A percentile compares a stretch with the other conserved stretches of the same genome.
Conservation (phyloP, 495 filamentous ascomycete species). For the Trichoderma asperelloides region DNA sequence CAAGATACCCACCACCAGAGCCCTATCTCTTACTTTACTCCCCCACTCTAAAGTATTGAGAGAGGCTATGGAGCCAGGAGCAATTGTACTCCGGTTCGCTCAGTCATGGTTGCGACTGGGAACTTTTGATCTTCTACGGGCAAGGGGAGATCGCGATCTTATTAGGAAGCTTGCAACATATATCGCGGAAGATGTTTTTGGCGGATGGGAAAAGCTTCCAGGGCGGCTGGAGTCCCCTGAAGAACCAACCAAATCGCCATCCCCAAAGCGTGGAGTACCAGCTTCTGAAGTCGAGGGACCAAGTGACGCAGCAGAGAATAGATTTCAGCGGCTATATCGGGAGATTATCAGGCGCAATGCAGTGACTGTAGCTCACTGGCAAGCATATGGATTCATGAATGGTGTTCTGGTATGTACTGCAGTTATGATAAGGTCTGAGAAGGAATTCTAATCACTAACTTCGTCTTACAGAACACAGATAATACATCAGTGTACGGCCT, state of each 20-base stretch:
- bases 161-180: slow-evolving; percentile 70
- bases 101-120: slow-evolving; percentile 85
- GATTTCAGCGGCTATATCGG: slow-evolving; percentile 78
- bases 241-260: slow-evolving; percentile 22
- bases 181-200: slow-evolving; percentile 75
- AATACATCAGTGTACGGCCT: slow-evolving; percentile 89
- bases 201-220: slow-evolving; percentile 74
- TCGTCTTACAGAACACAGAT: slow-evolving; percentile 54
- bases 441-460: not conserved
- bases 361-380: slow-evolving; percentile 84
- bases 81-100: slow-evolving; percentile 87
- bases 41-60: slow-evolving; percentile 64
- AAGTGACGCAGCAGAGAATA: slow-evolving; percentile 63
- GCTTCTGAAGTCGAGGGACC: slow-evolving; percentile 53
- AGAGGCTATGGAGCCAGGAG: slow-evolving; percentile 84
- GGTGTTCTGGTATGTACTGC: slow-evolving; percentile 55
- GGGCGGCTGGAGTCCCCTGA: slow-evolving; percentile 42
- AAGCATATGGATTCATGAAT: slow-evolving; percentile 97
- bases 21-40: slow-evolving; percentile 68
- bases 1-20: slow-evolving; percentile 76
- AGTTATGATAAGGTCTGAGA: not conserved
- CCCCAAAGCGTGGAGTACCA: slow-evolving; percentile 40
- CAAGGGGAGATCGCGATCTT: slow-evolving; percentile 66
- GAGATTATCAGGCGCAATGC: slow-evolving; percentile 84
- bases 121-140: slow-evolving; percentile 81